Evolutionary conservation across 208 protist genomes (phyloP).

Genomic region (Strigomonas culicis): DNA sequence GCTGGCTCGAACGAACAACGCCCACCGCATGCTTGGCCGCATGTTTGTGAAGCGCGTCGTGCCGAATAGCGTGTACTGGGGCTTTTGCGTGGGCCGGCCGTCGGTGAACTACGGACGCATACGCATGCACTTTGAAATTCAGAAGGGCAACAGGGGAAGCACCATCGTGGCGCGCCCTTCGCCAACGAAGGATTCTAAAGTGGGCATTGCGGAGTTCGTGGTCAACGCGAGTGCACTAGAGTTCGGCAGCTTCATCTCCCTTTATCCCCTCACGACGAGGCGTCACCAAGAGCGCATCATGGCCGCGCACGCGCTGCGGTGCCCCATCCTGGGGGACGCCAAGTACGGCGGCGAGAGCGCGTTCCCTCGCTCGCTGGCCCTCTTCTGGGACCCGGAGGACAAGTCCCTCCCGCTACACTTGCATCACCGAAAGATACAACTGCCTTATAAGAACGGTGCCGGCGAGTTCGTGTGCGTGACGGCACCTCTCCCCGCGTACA

Average conservation of each 20-base stretch:
- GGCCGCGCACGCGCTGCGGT: conserved; percentile 84
- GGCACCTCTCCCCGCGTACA: conserved; percentile 84
- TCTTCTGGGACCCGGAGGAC: conserved; percentile 81
- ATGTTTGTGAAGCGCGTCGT: conserved; percentile 90
- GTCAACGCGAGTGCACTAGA: conserved; percentile 86
- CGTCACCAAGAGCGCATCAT: conserved; percentile 91
- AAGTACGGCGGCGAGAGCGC: conserved; percentile 89
- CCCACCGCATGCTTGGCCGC: conserved; percentile 82
- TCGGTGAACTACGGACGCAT: conserved; percentile 84
- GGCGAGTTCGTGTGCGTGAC: conserved; percentile 86
- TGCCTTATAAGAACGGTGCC: conserved; percentile 84
- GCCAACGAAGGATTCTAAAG: conserved; percentile 71
- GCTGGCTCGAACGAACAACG: conserved; percentile 70
- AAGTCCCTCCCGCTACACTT: conserved; percentile 83
- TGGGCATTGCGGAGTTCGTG: conserved; percentile 88
- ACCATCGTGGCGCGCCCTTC: conserved; percentile 79
- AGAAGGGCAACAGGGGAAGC: conserved; percentile 57
- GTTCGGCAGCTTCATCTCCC: conserved; percentile 88
- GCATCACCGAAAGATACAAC: conserved; percentile 87
- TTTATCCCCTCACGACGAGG: conserved; percentile 86
- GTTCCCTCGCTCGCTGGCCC: conserved; percentile 74
- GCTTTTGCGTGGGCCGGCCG: conserved; percentile 84
- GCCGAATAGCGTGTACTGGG: conserved; percentile 93
- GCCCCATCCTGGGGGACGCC: conserved; percentile 88
- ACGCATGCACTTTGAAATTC: conserved; percentile 90